These are phyloP conservation scores for Hypoxylon sp. DNA, from an alignment of 2,329 filamentous ascomycete genomes.

Conservation along the genomic window DNA sequence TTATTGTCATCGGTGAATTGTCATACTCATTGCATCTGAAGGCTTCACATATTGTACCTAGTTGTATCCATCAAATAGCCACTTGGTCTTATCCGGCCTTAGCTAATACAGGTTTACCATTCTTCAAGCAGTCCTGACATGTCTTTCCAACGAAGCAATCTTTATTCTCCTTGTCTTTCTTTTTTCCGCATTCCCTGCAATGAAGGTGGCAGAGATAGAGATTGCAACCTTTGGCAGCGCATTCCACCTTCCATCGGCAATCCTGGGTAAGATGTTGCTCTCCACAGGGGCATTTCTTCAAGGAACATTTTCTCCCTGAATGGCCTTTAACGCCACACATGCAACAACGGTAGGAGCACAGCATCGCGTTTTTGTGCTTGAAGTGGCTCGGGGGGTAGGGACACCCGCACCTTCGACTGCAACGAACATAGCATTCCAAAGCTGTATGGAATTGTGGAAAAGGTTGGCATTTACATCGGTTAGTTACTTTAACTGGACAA, in stretches of 20 bases:
- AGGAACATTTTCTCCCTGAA: constrained; percentile 56
- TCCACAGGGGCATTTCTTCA: constrained; percentile 57
- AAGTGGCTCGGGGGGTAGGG: constrained; percentile 46
- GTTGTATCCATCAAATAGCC: not conserved
- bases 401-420: constrained; percentile 56
- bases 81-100: not conserved
- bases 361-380: constrained; percentile 57
- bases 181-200: constrained; percentile 56
- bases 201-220: constrained; percentile 57
- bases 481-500: constrained; percentile 54
- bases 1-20: not conserved
- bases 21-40: not conserved
- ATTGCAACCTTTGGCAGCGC: constrained; percentile 52
- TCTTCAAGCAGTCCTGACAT: constrained; percentile 52
- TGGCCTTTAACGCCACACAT: constrained; percentile 61
- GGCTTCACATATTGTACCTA: not conserved
- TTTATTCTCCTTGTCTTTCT: constrained; percentile 45
- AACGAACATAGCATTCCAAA: constrained; percentile 53
- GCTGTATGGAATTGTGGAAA: constrained; percentile 58
- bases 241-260: constrained; percentile 59
- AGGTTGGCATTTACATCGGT: constrained; percentile 58
- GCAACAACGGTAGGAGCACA: constrained; percentile 58
- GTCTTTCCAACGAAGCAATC: constrained; percentile 52
- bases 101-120: constrained; percentile 37
- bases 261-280: constrained; percentile 57